Conservation (phyloP, 352 stramenopile species). For the Globisporangium lucens region DNA sequence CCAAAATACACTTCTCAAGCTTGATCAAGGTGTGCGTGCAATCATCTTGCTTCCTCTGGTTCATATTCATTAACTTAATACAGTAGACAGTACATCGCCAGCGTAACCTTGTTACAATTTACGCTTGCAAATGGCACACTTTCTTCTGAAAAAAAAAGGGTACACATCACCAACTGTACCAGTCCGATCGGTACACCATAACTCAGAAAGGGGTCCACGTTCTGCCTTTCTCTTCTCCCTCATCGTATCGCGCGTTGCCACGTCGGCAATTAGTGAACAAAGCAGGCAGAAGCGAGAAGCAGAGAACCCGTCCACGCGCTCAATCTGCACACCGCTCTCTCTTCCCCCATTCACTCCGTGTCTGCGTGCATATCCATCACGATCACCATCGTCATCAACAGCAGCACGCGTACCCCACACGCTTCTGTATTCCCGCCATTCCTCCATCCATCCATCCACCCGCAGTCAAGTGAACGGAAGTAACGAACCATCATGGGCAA, state of each 20-base stretch:
- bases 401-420: neutral
- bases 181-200: neutral
- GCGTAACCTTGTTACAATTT: too few species aligned
- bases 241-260: conserved; percentile 1
- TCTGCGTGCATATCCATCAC: neutral
- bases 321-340: too few species aligned
- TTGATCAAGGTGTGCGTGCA: too few species aligned
- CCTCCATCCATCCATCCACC: too few species aligned
- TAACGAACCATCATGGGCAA: conserved; percentile 57
- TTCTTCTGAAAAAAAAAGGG: neutral
- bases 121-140: neutral
- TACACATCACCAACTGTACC: neutral
- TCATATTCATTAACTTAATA: too few species aligned
- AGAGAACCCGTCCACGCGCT: neutral
- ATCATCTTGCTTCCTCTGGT: too few species aligned
- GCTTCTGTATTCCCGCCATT: neutral
- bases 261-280: neutral
- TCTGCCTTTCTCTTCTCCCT: conserved; percentile 3
- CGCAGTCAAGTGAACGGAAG: neutral
- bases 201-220: neutral
- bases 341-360: neutral
- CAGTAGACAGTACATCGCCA: too few species aligned
- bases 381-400: neutral
- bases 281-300: neutral
- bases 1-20: neutral